Percentiles rank a stretch among this genome's conserved stretches.
These are phyloP conservation scores for Umbilicus rupestris DNA, from an alignment of 164 flowering plant genomes.

Conservation along the genomic window DNA sequence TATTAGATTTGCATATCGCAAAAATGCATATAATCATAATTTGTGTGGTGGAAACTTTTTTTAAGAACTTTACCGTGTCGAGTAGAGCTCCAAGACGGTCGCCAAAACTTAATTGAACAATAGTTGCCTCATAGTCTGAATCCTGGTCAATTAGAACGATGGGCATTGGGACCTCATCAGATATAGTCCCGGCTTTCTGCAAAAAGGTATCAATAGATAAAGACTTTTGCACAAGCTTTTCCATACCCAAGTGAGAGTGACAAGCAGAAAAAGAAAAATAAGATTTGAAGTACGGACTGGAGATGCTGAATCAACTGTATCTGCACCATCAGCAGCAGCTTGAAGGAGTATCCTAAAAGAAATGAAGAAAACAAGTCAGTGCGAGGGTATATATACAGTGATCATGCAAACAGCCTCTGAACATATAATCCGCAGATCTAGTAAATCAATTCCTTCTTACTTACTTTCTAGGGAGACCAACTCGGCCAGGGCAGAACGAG, in stretches of 20 bases:
- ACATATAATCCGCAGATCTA: neutral
- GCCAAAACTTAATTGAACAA: conserved; percentile 89
- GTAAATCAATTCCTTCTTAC: neutral
- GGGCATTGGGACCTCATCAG: conserved; percentile 70
- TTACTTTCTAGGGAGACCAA: neutral
- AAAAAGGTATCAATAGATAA: neutral
- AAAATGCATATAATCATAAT: neutral
- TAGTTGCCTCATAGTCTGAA: conserved; percentile 61
- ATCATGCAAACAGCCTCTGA: neutral
- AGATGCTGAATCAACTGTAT: conserved; percentile 25
- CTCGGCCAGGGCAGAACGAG: neutral
- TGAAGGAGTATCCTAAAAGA: conserved; percentile 24
- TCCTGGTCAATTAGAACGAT: conserved; percentile 82
- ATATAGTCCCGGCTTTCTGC: conserved; percentile 42
- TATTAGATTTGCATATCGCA: neutral
- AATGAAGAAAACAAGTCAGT: neutral
- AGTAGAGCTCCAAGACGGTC: conserved; percentile 95
- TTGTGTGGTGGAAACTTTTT: neutral
- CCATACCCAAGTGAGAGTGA: neutral
- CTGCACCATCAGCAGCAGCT: conserved; percentile 27
- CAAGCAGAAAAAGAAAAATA: neutral
- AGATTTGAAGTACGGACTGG: conserved; percentile 21
- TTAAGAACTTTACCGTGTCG: conserved; percentile 61
- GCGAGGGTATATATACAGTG: neutral
- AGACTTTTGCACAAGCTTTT: neutral